phyloP scores from a whole-genome alignment of 305 asterid genomes.

The Fraxinus ornus region DNA sequence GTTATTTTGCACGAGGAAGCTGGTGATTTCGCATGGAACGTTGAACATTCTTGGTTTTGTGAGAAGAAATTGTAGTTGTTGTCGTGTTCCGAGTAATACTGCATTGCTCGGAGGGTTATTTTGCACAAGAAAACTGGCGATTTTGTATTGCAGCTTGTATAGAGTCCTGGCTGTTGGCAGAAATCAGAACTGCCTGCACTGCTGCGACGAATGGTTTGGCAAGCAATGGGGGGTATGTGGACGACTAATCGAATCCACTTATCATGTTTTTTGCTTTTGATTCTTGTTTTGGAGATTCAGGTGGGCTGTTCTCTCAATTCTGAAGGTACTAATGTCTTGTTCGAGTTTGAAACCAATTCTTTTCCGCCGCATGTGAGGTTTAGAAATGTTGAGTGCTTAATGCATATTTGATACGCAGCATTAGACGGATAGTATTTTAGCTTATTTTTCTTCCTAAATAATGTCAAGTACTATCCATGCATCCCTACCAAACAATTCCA shows the following conservation, averaged over 20 bases:
- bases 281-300: constrained; percentile 46
- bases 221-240: constrained; percentile 75
- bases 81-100: constrained; percentile 51
- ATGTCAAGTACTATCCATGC: background rate
- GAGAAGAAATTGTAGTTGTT: constrained; percentile 33
- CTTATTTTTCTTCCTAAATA: background rate
- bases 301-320: constrained; percentile 64
- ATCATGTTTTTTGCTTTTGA: constrained; percentile 41
- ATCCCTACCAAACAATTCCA: background rate
- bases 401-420: background rate
- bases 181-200: constrained; percentile 53
- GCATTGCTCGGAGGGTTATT: constrained; percentile 63
- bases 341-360: background rate
- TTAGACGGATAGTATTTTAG: background rate
- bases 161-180: constrained; percentile 66
- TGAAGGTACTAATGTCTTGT: constrained; percentile 53
- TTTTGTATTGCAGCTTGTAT: constrained; percentile 39
- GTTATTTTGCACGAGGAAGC: constrained; percentile 45
- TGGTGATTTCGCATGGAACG: constrained; percentile 51
- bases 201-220: constrained; percentile 42
- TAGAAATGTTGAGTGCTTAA: background rate
- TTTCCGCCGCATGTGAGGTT: background rate
- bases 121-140: constrained; percentile 67
- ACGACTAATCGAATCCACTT: constrained; percentile 38
- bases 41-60: constrained; percentile 17